A percentile compares a stretch with the other conserved stretches of the same genome.
phyloP scores from a whole-genome alignment of 129 eudicot species.

The Escallonia rubra region DNA sequence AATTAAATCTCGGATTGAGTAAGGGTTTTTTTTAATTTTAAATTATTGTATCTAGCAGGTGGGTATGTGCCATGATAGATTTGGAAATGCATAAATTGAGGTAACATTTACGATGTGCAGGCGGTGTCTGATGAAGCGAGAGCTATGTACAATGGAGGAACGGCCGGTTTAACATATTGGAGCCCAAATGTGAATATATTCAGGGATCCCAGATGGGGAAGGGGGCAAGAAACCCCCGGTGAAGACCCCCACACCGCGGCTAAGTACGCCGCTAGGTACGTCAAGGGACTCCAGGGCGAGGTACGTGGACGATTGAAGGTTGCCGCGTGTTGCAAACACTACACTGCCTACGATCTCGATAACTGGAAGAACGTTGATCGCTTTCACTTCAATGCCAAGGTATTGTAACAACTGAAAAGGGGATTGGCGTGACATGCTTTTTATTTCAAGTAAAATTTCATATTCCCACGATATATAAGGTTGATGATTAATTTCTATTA shows the following conservation, averaged over 20 bases:
- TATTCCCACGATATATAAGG: no score
- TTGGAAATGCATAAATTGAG: no score
- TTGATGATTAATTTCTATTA: no score
- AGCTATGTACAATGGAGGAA: slow-evolving; percentile 95
- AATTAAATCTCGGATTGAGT: no score
- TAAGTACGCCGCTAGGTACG: slow-evolving; percentile 70
- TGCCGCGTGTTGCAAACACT: slow-evolving; percentile 96
- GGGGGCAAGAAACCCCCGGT: slow-evolving; percentile 98
- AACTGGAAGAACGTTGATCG: slow-evolving; percentile 84
- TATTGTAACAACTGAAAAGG: slow-evolving; percentile 5
- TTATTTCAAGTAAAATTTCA: no score
- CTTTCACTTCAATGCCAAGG: slow-evolving; percentile 90
- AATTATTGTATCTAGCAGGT: not conserved
- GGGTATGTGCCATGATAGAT: not conserved
- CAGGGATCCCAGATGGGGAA: slow-evolving; percentile 96
- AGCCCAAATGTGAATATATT: slow-evolving; percentile 94
- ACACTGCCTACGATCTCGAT: slow-evolving; percentile 91
- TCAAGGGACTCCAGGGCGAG: slow-evolving; percentile 75
- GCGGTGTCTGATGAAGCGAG: slow-evolving; percentile 92
- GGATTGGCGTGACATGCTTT: no score
- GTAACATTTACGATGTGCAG: slow-evolving; percentile 12
- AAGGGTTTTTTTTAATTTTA: no score
- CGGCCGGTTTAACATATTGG: slow-evolving; percentile 86
- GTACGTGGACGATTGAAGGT: slow-evolving; percentile 58
- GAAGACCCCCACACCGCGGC: slow-evolving; percentile 81